Evolutionary conservation across 1,284 basidiomycete genomes (phyloP).

Genomic region (Ustilago shanxiensis): DNA sequence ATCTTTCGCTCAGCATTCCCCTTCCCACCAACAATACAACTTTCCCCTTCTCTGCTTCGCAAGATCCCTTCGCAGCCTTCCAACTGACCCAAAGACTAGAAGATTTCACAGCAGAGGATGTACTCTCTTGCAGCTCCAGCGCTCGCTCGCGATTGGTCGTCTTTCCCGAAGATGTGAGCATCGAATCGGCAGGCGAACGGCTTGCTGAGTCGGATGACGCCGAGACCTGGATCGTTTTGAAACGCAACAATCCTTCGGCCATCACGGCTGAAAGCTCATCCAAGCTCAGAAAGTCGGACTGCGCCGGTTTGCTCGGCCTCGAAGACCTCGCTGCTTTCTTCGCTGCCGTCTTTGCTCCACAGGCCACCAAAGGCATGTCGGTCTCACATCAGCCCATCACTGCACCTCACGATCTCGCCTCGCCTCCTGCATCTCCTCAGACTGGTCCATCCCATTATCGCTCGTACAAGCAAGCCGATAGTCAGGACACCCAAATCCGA

Average conservation of each 20-base stretch:
- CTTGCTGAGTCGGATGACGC: conserved; percentile 24
- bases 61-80: conserved; percentile 28
- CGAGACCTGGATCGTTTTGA: conserved; percentile 42
- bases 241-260: background rate
- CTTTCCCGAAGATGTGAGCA: conserved; percentile 18
- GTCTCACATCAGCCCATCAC: background rate
- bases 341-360: conserved; percentile 36
- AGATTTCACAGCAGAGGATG: conserved; percentile 28
- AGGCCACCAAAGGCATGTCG: conserved; percentile 1
- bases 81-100: conserved; percentile 24
- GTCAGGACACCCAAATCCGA: background rate
- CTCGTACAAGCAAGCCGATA: background rate
- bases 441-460: background rate
- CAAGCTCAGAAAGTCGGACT: conserved; percentile 35
- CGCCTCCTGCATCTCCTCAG: conserved; percentile 40
- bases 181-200: conserved; percentile 41
- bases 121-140: conserved; percentile 25
- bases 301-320: conserved; percentile 35
- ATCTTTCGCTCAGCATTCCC: conserved; percentile 30
- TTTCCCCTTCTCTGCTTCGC: conserved; percentile 14
- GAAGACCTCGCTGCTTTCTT: conserved; percentile 48
- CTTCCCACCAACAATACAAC: background rate
- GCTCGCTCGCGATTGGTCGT: conserved; percentile 30
- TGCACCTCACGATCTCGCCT: conserved; percentile 15
- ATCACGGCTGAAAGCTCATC: background rate